Evolutionary conservation across 2,329 filamentous ascomycete genomes (phyloP), one percentile per base, ranked within the genome.

Genomic region (Aureobasidium vineae): DNA sequence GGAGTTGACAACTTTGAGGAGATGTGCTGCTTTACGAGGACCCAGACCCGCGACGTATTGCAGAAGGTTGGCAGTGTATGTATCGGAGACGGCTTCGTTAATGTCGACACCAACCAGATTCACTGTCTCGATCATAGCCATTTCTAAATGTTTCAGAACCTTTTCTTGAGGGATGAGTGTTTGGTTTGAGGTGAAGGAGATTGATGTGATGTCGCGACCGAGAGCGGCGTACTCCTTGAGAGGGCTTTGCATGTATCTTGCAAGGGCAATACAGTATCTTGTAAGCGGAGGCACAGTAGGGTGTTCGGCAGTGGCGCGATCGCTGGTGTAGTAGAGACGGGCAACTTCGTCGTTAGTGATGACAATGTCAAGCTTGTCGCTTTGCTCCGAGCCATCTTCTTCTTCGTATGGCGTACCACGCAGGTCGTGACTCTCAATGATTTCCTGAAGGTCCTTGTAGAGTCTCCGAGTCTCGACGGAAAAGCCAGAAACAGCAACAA

Each of bases 101-200:
- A 99, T 90, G 73, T 98, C 91, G 43, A 99, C 91, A 74, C 95
- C 95, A 53, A 93, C 92, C 50, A 99, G 86, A 76, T 99, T 99
- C 71, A 99, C 95, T 85, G 97, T 97, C 75, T 99, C 95, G 13
- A 99, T 94, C 87, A 99, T 91, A 52, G 94, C 92, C n/a, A 91
- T 96, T 73, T 99, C 95, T 19, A 99, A 84, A 68, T 92, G 87
- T 75, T 91, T 92, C 69, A 89, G 81, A 45, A 99, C 83, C 79
- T 96, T 93, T 43, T 98, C 94, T 68, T 92, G 86, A 0, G 93
- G 90, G 16, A 99, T 84, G 36, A 97, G 85, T 68, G 93, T 90
- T 76, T 99, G 95, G 72, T 92, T 93, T 3, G 91, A 87, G 72
- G 97, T 92, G 78, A 97, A 97, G 23, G 88, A 86, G 68, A 99